Percentiles rank a stretch among this genome's conserved stretches.
phyloP scores from a whole-genome alignment of 495 filamentous ascomycete species.

The Penicillium riverlandense region DNA sequence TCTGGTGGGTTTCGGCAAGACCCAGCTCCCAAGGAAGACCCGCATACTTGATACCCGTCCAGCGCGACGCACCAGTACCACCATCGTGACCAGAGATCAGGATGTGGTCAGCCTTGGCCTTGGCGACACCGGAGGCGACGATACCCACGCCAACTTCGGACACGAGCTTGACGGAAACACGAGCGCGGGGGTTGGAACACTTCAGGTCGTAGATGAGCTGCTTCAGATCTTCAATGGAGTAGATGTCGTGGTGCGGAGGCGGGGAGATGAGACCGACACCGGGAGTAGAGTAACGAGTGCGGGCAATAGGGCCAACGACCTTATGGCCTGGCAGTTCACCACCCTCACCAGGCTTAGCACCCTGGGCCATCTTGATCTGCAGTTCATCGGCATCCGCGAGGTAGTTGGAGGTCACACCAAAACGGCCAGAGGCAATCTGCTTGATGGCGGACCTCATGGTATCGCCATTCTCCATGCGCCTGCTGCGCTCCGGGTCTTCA shows the following conservation, averaged over 20 bases:
- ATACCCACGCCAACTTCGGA: slow-evolving; percentile 98
- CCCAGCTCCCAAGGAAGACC: slow-evolving; percentile 97
- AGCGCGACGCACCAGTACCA: slow-evolving; percentile 94
- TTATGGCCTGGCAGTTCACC: slow-evolving; percentile 98
- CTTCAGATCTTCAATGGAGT: slow-evolving; percentile 98
- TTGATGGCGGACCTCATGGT: slow-evolving; percentile 99
- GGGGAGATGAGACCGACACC: slow-evolving; percentile 98
- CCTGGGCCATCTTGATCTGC: slow-evolving; percentile 99
- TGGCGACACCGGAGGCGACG: slow-evolving; percentile 96
- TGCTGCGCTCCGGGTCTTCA: slow-evolving; percentile 89
- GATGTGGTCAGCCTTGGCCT: slow-evolving; percentile 97
- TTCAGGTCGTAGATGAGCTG: slow-evolving; percentile 99
- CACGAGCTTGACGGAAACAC: slow-evolving; percentile 97
- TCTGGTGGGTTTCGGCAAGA: slow-evolving; percentile 98
- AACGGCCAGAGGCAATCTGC: slow-evolving; percentile 95
- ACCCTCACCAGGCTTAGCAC: slow-evolving; percentile 97
- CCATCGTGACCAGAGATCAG: slow-evolving; percentile 97
- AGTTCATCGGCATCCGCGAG: slow-evolving; percentile 97
- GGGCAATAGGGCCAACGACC: slow-evolving; percentile 92
- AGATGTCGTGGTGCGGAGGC: slow-evolving; percentile 98
- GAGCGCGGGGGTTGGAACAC: slow-evolving; percentile 89
- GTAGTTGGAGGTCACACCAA: slow-evolving; percentile 97
- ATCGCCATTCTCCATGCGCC: slow-evolving; percentile 83
- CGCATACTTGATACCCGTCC: slow-evolving; percentile 99
- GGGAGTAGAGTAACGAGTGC: slow-evolving; percentile 95